phyloP scores from a whole-genome alignment of 2,329 filamentous ascomycete species.

The Trichophyton benhamiae region DNA sequence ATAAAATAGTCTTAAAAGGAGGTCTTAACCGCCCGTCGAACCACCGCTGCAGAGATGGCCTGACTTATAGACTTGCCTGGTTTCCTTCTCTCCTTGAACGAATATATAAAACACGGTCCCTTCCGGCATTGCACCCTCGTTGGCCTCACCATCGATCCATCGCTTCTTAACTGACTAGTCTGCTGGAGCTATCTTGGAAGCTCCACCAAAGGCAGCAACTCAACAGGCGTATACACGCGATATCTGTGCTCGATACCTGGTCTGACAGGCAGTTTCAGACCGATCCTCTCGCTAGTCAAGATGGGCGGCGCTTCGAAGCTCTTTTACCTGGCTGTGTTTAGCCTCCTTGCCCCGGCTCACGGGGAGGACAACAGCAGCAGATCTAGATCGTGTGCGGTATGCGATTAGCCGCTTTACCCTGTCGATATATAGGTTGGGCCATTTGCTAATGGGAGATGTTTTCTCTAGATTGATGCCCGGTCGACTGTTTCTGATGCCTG shows the following conservation, averaged over 20 bases:
- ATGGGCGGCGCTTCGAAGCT: constrained; percentile 44
- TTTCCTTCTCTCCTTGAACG: background rate
- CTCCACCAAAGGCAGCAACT: background rate
- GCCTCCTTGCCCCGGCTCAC: constrained; percentile 41
- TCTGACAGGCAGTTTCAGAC: background rate
- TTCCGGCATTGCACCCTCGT: background rate
- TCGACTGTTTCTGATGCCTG: constrained; percentile 89
- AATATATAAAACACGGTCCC: background rate
- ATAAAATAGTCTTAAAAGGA: background rate
- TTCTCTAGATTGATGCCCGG: constrained; percentile 65
- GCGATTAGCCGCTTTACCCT: constrained; percentile 21
- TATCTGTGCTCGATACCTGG: background rate
- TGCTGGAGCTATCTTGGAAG: background rate
- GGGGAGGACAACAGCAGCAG: constrained; percentile 22
- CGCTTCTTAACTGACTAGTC: background rate
- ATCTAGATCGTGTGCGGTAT: constrained; percentile 40
- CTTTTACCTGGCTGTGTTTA: constrained; percentile 52
- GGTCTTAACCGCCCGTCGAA: background rate
- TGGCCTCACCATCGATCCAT: background rate
- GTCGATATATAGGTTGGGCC: background rate
- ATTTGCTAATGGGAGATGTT: background rate
- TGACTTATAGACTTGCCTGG: background rate
- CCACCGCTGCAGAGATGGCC: background rate
- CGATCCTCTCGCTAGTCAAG: constrained; percentile 1
- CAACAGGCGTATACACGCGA: background rate